Conservation (phyloP, 2,329 filamentous ascomycete species). For the Talaromyces albobiverticillius region DNA sequence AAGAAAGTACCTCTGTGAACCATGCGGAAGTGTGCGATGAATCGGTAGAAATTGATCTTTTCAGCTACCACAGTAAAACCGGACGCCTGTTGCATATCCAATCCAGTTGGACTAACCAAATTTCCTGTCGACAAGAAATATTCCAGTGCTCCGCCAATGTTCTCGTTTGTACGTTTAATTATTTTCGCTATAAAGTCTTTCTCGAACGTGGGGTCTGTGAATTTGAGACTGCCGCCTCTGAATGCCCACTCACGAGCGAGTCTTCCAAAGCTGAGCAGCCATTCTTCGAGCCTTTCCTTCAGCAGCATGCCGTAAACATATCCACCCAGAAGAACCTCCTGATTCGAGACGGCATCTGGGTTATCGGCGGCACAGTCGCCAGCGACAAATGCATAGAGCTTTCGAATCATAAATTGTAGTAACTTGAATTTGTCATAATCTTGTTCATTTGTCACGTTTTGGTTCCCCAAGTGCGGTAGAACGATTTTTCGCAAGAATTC, state of each 20-base stretch:
- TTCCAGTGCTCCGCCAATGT: slow-evolving; percentile 80
- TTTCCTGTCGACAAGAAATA: slow-evolving; percentile 98
- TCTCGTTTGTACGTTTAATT: slow-evolving; percentile 79
- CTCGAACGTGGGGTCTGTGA: slow-evolving; percentile 72
- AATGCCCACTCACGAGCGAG: slow-evolving; percentile 55
- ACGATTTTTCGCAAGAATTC: slow-evolving; percentile 90
- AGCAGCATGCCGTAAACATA: slow-evolving; percentile 94
- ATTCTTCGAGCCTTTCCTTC: slow-evolving; percentile 91
- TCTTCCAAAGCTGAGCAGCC: slow-evolving; percentile 64
- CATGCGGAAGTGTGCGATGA: slow-evolving; percentile 99
- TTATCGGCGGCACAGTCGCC: slow-evolving; percentile 94
- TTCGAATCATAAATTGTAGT: slow-evolving; percentile 92
- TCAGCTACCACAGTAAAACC: slow-evolving; percentile 96
- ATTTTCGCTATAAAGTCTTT: slow-evolving; percentile 77
- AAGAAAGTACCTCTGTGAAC: slow-evolving; percentile 99
- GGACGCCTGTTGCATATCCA: slow-evolving; percentile 91
- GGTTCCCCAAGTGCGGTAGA: slow-evolving; percentile 83
- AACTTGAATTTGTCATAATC: slow-evolving; percentile 91
- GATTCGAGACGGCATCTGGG: slow-evolving; percentile 92
- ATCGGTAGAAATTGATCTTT: slow-evolving; percentile 98
- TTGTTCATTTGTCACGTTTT: slow-evolving; percentile 77
- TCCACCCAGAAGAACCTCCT: slow-evolving; percentile 89
- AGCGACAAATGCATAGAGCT: slow-evolving; percentile 88
- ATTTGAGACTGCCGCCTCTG: slow-evolving; percentile 53
- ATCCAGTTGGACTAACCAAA: slow-evolving; percentile 80